A percentile compares a stretch with the other conserved stretches of the same genome.
phyloP scores from a whole-genome alignment of 2,329 filamentous ascomycete genomes.

The Cordyceps pruinosa region DNA sequence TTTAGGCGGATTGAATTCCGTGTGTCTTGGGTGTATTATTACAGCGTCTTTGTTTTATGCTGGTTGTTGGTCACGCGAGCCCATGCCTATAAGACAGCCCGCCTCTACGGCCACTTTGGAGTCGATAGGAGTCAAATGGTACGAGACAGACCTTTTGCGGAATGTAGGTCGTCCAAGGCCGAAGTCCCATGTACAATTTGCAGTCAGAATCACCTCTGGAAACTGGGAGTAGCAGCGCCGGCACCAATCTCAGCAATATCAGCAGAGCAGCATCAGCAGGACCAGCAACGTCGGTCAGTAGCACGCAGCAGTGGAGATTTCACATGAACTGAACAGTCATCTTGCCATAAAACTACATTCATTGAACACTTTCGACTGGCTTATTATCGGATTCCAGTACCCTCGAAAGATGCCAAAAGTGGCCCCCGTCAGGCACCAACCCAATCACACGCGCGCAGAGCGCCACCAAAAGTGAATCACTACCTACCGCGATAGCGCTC shows the following conservation, averaged over 20 bases:
- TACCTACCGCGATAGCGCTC: conserved; percentile 11
- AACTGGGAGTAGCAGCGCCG: too few species aligned
- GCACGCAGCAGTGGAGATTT: background rate
- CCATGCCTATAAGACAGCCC: background rate
- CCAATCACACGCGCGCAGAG: conserved; percentile 9
- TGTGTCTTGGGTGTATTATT: conserved; percentile 2
- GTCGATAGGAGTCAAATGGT: too few species aligned
- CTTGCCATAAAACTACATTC: background rate
- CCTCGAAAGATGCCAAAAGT: conserved; percentile 4
- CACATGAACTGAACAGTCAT: background rate
- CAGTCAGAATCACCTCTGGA: too few species aligned
- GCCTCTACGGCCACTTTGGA: background rate
- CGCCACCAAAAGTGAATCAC: conserved; percentile 7
- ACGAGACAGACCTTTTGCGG: too few species aligned
- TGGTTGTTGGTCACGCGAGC: background rate
- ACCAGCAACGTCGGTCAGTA: too few species aligned
- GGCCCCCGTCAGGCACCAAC: conserved; percentile 10
- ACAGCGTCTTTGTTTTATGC: background rate
- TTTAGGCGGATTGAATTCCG: background rate
- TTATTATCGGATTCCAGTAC: background rate
- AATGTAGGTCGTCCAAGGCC: too few species aligned
- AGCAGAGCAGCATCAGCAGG: too few species aligned
- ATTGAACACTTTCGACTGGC: background rate
- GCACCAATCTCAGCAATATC: too few species aligned
- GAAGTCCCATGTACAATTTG: too few species aligned